A percentile compares a stretch with the other conserved stretches of the same genome.
Conservation (phyloP, 805 yeast species). For the Nakazawaea sp. region DNA sequence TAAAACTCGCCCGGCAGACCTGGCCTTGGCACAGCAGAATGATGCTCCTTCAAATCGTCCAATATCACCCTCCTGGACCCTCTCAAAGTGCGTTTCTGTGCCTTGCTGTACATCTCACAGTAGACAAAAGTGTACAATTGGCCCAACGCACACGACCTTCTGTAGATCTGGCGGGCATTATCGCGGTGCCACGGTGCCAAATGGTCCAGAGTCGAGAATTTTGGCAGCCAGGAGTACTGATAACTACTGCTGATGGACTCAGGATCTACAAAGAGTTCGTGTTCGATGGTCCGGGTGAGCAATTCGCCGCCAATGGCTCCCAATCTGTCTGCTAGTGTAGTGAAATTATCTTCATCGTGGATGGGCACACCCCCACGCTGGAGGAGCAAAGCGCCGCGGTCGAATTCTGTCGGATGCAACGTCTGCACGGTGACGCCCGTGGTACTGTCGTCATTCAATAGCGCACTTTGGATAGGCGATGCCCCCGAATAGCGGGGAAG, state of each 20-base stretch:
- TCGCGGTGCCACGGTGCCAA: conserved; percentile 41
- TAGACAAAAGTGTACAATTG: conserved; percentile 42
- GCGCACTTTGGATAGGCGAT: conserved; percentile 79
- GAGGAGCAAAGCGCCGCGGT: conserved; percentile 61
- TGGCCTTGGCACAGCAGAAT: too few relatives aligned
- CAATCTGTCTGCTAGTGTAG: conserved; percentile 39
- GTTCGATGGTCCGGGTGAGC: conserved; percentile 36
- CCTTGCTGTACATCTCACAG: conserved; percentile 21
- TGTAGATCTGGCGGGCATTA: conserved; percentile 29
- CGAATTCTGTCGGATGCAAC: conserved; percentile 81
- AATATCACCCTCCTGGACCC: conserved; percentile 38
- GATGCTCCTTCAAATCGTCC: conserved; percentile 24
- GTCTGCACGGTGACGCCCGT: conserved; percentile 92
- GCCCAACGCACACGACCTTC: conserved; percentile 48
- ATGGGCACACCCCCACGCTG: conserved; percentile 46
- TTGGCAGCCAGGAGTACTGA: conserved; percentile 49
- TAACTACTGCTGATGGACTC: conserved; percentile 17
- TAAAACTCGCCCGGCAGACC: conserved; percentile 20
- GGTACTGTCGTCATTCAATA: conserved; percentile 49
- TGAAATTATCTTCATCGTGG: conserved; percentile 33
- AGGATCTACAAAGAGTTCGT: conserved; percentile 21
- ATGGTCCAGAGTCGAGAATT: conserved; percentile 35
- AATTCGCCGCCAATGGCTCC: conserved; percentile 58
- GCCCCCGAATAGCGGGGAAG: conserved; percentile 83
- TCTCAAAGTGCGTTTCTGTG: not conserved